phyloP scores from a whole-genome alignment of 257 asterid species.

The Knoxia roxburghii region DNA sequence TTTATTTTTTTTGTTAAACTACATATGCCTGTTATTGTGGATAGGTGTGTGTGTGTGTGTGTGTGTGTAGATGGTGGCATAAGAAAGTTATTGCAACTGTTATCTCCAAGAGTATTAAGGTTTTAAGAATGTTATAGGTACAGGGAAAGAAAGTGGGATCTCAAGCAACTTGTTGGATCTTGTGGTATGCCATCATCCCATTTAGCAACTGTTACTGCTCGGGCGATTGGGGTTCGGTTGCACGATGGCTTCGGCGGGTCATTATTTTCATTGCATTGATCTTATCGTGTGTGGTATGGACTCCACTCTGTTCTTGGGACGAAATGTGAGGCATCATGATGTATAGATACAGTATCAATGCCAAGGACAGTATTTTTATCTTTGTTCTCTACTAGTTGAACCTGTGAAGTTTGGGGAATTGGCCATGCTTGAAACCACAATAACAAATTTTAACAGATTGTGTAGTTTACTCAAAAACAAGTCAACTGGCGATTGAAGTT shows the following conservation, averaged over 20 bases:
- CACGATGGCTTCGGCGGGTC: slow-evolving; percentile 87
- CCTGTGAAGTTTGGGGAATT: background rate
- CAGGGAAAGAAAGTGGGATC: slow-evolving; percentile 77
- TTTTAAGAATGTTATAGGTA: slow-evolving; percentile 63
- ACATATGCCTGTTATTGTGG: background rate
- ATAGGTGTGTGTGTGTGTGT: too few species aligned
- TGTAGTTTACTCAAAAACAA: background rate
- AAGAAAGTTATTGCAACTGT: background rate
- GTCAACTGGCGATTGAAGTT: background rate
- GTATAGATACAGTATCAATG: background rate
- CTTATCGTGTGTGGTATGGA: slow-evolving; percentile 77
- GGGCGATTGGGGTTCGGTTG: slow-evolving; percentile 74
- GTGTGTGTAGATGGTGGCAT: background rate
- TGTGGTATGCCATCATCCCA: slow-evolving; percentile 99
- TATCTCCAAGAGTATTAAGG: slow-evolving; percentile 8
- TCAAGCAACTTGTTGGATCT: slow-evolving; percentile 71
- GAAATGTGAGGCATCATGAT: background rate
- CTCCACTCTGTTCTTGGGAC: background rate
- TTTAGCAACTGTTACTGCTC: slow-evolving; percentile 90
- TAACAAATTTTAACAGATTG: background rate
- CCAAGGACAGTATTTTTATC: too few species aligned
- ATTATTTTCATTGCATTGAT: slow-evolving; percentile 58
- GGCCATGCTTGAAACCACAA: background rate
- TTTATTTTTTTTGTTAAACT: too few species aligned
- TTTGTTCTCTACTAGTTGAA: background rate